phyloP scores from a whole-genome alignment of 495 filamentous ascomycete species.

The Podospora anserina region DNA sequence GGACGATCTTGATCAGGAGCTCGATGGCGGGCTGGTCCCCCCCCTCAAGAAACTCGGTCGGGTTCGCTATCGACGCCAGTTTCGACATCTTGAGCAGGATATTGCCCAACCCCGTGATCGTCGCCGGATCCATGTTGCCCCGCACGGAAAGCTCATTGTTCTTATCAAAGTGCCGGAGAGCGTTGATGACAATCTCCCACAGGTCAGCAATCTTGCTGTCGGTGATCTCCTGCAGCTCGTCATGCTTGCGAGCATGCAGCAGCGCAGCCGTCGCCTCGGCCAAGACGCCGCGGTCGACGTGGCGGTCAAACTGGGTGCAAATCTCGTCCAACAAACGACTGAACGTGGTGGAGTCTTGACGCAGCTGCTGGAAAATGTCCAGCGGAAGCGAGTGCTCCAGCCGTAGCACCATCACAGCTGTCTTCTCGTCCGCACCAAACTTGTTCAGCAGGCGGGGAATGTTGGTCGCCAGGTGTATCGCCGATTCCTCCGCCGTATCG shows the following conservation, averaged over 20 bases:
- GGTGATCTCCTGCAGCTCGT: conserved; percentile 80
- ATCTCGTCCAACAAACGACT: conserved; percentile 84
- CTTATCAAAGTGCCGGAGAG: conserved; percentile 63
- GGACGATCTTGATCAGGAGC: conserved; percentile 62
- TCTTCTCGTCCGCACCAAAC: conserved; percentile 82
- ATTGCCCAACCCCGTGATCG: conserved; percentile 68
- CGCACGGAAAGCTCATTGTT: conserved; percentile 62
- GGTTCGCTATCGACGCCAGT: conserved; percentile 76
- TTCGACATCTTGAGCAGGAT: conserved; percentile 81
- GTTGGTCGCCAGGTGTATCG: conserved; percentile 66
- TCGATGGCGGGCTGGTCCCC: conserved; percentile 55
- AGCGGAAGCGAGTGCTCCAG: conserved; percentile 86
- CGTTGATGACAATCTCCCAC: conserved; percentile 78
- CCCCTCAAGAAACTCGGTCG: conserved; percentile 68
- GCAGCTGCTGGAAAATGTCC: conserved; percentile 82
- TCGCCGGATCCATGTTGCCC: conserved; percentile 56
- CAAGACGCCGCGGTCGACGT: conserved; percentile 82
- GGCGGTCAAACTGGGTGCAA: conserved; percentile 86
- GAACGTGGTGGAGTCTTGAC: conserved; percentile 80
- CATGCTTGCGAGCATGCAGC: conserved; percentile 77
- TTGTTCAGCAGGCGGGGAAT: conserved; percentile 88
- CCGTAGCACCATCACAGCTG: conserved; percentile 78
- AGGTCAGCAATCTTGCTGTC: conserved; percentile 74
- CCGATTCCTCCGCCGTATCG: conserved; percentile 69
- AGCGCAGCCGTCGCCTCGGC: conserved; percentile 78